Percentiles rank a stretch among this genome's conserved stretches.
phyloP scores from a whole-genome alignment of 2,329 filamentous ascomycete species.

The Dendrostoma leiphaemia region DNA sequence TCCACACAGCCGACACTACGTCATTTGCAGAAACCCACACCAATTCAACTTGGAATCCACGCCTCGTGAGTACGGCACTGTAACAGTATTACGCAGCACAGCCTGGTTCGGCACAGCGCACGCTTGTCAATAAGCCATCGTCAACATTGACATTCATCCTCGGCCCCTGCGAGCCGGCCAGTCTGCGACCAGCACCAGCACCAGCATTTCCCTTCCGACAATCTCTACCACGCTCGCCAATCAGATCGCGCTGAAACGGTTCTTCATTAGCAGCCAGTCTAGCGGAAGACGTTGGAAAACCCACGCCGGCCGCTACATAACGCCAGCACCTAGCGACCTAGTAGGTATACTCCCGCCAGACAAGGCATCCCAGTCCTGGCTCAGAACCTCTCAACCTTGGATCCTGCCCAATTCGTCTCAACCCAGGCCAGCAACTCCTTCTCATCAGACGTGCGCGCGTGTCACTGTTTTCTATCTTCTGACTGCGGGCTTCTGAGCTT shows the following conservation, averaged over 20 bases:
- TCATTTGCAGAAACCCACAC: slow-evolving; percentile 4
- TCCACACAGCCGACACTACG: slow-evolving; percentile 1
- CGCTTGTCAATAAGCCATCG: too few species aligned
- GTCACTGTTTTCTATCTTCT: background rate
- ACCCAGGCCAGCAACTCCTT: background rate
- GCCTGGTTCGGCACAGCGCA: background rate
- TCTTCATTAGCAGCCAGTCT: background rate
- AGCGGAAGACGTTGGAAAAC: background rate
- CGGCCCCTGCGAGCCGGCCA: background rate
- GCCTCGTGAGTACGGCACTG: too few species aligned
- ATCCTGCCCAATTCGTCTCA: background rate
- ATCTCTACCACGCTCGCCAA: too few species aligned
- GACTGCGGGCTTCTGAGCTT: background rate
- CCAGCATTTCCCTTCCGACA: too few species aligned
- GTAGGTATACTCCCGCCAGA: background rate
- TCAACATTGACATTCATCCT: background rate
- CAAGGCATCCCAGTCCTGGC: background rate
- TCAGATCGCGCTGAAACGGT: background rate
- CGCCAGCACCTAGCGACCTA: too few species aligned
- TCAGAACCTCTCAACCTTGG: background rate
- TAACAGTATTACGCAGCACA: too few species aligned
- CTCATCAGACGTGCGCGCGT: background rate
- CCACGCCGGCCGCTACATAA: background rate
- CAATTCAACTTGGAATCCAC: background rate
- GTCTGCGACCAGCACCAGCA: too few species aligned